These are phyloP conservation scores for Ottelia alismoides DNA, from an alignment of 106 monocot genomes.

Conservation along the genomic window DNA sequence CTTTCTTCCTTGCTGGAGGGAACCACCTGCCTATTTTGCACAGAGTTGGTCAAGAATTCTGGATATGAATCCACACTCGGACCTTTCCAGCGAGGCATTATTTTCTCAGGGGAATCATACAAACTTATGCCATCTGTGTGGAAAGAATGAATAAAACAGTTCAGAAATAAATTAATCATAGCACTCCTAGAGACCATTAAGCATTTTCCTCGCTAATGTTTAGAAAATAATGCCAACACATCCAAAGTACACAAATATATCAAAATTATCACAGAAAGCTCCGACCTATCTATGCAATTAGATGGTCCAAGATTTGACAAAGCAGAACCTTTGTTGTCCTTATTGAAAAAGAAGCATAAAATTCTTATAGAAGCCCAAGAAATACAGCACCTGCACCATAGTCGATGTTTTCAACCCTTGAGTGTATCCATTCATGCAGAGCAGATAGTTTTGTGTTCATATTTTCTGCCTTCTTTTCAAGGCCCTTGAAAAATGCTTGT, in stretches of 20 bases:
- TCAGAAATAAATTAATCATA: no score
- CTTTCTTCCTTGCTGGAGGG: conserved; percentile 1
- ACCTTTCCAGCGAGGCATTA: conserved; percentile 73
- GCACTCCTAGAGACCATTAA: no score
- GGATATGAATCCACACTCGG: conserved; percentile 31
- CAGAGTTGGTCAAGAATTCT: conserved; percentile 28
- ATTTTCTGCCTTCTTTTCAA: conserved; percentile 58
- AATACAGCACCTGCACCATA: conserved; percentile 54
- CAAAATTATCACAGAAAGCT: no score
- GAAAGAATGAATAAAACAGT: conserved; percentile 5
- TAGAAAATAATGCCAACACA: no score
- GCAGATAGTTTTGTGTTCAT: conserved; percentile 40
- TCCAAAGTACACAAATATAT: no score
- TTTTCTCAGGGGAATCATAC: conserved; percentile 62
- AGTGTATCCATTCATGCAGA: conserved; percentile 69
- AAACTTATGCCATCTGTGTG: conserved; percentile 68
- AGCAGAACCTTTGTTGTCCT: no score
- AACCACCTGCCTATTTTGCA: conserved; percentile 2
- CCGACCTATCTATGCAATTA: no score
- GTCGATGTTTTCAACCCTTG: conserved; percentile 74
- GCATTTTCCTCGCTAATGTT: no score
- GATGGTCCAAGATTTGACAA: no score
- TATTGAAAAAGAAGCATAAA: no score
- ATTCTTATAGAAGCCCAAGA: neutral
- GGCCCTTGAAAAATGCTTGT: conserved; percentile 46